Evolutionary conservation across 2,329 filamentous ascomycete species (phyloP).

Genomic region (Colletotrichum noveboracense): DNA sequence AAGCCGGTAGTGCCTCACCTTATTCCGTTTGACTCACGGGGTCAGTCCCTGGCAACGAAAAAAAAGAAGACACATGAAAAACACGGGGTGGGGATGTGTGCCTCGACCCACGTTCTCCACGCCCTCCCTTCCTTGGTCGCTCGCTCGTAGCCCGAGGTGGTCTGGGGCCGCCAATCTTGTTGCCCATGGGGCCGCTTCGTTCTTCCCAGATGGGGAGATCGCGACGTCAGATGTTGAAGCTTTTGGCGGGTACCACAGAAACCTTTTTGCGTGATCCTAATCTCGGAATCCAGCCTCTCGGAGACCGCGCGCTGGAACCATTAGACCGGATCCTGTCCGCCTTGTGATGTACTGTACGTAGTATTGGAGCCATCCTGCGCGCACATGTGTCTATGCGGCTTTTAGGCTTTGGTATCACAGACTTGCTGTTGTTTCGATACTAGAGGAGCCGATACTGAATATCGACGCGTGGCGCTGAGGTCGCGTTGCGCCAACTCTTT

Average conservation of each 20-base stretch:
- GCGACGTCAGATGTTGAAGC: neutral
- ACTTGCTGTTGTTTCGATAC: slow-evolving; percentile 1
- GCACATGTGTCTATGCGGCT: neutral
- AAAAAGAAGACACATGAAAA: neutral
- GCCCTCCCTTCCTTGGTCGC: neutral
- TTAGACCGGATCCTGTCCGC: neutral
- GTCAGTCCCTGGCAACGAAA: neutral
- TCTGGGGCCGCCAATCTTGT: neutral
- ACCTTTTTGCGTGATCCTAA: neutral
- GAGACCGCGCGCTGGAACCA: neutral
- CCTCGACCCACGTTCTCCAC: neutral
- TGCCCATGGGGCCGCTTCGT: neutral
- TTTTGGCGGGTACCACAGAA: neutral
- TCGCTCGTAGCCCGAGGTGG: neutral
- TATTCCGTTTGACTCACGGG: neutral
- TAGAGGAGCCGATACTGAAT: slow-evolving; percentile 3
- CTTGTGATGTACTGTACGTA: neutral
- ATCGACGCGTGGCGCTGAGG: slow-evolving; percentile 16
- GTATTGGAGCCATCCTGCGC: neutral
- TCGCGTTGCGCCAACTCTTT: slow-evolving; percentile 15
- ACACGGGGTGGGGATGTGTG: neutral
- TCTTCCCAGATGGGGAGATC: neutral
- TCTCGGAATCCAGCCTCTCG: neutral
- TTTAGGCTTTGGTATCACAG: neutral
- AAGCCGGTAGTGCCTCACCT: neutral